A percentile compares a stretch with the other conserved stretches of the same genome.
Conservation (phyloP, 2,329 filamentous ascomycete genomes). For the Botryosphaeria dothidea region DNA sequence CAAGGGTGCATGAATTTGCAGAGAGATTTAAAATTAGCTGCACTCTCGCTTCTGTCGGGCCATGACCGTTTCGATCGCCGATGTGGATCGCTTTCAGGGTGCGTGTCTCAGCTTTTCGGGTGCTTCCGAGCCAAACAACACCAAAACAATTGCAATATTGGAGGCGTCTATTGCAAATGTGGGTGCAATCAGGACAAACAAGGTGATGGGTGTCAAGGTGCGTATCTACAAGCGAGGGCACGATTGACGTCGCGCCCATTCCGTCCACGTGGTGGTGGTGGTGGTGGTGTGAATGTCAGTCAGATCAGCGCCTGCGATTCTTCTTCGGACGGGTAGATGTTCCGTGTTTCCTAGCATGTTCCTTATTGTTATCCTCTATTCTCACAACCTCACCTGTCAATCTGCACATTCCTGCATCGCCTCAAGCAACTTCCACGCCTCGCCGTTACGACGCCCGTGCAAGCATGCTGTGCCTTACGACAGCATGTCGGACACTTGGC, state of each 20-base stretch:
- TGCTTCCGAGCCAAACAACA: constrained; percentile 8
- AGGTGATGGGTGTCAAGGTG: background rate
- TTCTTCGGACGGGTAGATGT: background rate
- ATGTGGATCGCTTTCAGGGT: background rate
- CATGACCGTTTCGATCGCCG: constrained; percentile 8
- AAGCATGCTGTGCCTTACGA: too few relatives aligned
- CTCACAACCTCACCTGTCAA: background rate
- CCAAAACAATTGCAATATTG: constrained; percentile 1
- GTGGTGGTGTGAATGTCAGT: constrained; percentile 13
- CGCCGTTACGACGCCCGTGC: too few relatives aligned
- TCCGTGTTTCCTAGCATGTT: background rate
- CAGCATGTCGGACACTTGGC: background rate
- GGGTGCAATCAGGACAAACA: background rate
- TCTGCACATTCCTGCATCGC: background rate
- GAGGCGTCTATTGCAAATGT: background rate
- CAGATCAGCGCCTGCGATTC: constrained; percentile 1
- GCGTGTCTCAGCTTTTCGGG: constrained; percentile 8
- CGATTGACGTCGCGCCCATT: background rate
- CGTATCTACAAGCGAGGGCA: background rate
- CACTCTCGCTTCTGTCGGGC: constrained; percentile 5
- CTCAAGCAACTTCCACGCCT: background rate
- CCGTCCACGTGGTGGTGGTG: constrained; percentile 1
- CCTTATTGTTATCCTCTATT: background rate
- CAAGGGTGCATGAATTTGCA: background rate
- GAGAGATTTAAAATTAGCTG: constrained; percentile 5